These are phyloP conservation scores for Citrus trifoliata DNA, from an alignment of 345 rosid genomes.

Conservation along the genomic window DNA sequence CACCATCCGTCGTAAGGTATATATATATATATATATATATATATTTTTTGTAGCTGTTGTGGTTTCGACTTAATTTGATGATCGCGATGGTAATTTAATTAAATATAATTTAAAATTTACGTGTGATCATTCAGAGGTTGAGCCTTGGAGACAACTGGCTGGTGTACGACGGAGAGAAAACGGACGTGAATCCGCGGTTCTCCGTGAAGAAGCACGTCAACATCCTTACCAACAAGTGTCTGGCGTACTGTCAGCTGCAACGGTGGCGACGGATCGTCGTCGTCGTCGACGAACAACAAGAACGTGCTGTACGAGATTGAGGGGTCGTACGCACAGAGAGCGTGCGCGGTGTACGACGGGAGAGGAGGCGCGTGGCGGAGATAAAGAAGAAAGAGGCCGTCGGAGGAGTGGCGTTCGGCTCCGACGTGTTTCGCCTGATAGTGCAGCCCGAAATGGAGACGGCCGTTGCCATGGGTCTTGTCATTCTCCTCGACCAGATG, in stretches of 20 bases:
- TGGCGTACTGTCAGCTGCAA: slow-evolving; percentile 48
- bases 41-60: background rate
- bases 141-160: slow-evolving; percentile 77
- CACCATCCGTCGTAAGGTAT: slow-evolving; percentile 93
- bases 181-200: slow-evolving; percentile 45
- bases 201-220: slow-evolving; percentile 51
- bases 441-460: slow-evolving; percentile 63
- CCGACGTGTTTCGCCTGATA: slow-evolving; percentile 68
- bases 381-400: slow-evolving; percentile 58
- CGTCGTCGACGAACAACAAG: background rate
- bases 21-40: background rate
- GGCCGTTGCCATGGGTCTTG: slow-evolving; percentile 72
- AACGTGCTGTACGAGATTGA: slow-evolving; percentile 58
- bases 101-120: background rate
- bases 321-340: slow-evolving; percentile 68
- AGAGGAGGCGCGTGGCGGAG: slow-evolving; percentile 57
- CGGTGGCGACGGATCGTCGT: background rate
- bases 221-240: slow-evolving; percentile 43
- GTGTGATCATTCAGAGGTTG: slow-evolving; percentile 42
- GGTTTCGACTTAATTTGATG: background rate
- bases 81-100: background rate
- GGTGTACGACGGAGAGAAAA: slow-evolving; percentile 73
- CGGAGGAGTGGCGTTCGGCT: slow-evolving; percentile 64
- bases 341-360: slow-evolving; percentile 64
- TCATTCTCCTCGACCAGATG: slow-evolving; percentile 91